phyloP scores from a whole-genome alignment of 2,329 filamentous ascomycete genomes.

The Pleurostoma richardsiae region DNA sequence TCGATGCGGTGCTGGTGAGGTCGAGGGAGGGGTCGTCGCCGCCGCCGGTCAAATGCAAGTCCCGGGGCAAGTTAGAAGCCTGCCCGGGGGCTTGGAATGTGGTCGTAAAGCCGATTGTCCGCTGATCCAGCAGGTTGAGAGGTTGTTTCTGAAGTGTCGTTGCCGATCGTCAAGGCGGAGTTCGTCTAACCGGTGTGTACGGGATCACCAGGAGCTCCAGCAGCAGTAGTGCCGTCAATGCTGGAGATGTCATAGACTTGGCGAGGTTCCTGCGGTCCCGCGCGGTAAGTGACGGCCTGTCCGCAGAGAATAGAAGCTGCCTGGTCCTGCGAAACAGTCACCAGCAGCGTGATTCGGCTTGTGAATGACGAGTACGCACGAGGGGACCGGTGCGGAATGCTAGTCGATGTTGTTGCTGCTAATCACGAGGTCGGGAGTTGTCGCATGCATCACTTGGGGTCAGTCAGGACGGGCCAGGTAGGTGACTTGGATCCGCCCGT shows the following conservation, averaged over 20 bases:
- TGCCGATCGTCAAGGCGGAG: neutral
- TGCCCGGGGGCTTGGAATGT: neutral
- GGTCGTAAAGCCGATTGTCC: neutral
- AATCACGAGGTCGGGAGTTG: neutral
- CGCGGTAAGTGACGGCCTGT: neutral
- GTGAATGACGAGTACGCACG: too few relatives aligned
- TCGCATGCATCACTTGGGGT: neutral
- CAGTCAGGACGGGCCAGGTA: neutral
- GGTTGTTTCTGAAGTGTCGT: neutral
- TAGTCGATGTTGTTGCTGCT: neutral
- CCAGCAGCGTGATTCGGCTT: neutral
- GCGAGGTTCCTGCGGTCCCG: neutral
- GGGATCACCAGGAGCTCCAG: neutral
- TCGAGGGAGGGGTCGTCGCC: constrained; percentile 3
- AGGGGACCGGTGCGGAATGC: too few relatives aligned
- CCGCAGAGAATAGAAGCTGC: neutral
- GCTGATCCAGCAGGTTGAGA: neutral
- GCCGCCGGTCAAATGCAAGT: neutral
- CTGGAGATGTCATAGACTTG: neutral
- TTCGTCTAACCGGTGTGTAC: neutral
- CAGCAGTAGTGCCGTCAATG: neutral
- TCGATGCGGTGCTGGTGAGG: constrained; percentile 4
- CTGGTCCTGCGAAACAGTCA: neutral
- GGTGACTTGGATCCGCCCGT: neutral
- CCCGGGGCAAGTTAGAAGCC: neutral